Evolutionary conservation across 768 basidiomycete genomes (phyloP).

Genomic region (Boletus subparvulus): DNA sequence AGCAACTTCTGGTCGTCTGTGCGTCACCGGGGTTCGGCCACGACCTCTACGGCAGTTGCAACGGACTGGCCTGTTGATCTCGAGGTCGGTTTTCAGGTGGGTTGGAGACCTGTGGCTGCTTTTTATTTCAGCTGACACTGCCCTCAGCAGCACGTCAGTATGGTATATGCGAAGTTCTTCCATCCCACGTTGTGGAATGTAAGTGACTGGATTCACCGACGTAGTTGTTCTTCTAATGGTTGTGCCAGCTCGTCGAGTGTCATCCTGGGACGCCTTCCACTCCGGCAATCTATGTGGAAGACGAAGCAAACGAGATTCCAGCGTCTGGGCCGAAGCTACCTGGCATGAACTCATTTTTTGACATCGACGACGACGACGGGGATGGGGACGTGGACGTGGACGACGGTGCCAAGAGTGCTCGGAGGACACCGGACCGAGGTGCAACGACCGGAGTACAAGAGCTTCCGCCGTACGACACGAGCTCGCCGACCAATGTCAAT

Average conservation of each 20-base stretch:
- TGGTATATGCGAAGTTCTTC: conserved; percentile 23
- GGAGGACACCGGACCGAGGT: neutral
- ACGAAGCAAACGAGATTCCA: conserved; percentile 11
- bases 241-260: conserved; percentile 11
- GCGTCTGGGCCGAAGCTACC: neutral
- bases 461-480: conserved; percentile 16
- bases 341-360: conserved; percentile 16
- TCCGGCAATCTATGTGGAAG: conserved; percentile 21
- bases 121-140: neutral
- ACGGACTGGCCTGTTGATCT: conserved; percentile 1
- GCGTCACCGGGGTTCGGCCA: neutral
- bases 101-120: neutral
- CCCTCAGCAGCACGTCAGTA: conserved; percentile 13
- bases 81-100: conserved; percentile 14
- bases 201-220: neutral
- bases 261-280: conserved; percentile 13
- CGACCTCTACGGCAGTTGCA: neutral
- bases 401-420: neutral
- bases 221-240: neutral
- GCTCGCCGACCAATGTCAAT: neutral
- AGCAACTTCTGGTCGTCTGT: conserved; percentile 8
- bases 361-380: conserved; percentile 7
- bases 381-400: neutral
- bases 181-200: conserved; percentile 24
- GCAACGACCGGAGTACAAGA: neutral